Conservation (phyloP, 1,284 basidiomycete species). For the Xanthoconium separans region DNA sequence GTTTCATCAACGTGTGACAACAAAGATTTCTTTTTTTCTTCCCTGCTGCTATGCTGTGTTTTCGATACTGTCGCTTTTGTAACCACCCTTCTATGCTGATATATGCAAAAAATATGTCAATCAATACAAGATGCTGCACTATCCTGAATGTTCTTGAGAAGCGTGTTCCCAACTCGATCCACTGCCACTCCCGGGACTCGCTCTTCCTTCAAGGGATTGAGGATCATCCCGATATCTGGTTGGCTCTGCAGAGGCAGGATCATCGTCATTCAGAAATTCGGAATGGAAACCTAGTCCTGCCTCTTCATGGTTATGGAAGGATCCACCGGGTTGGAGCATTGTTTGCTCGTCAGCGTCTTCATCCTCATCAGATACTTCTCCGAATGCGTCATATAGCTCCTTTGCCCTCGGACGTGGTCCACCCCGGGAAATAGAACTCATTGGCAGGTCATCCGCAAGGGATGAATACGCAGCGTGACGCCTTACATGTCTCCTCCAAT, state of each 20-base stretch:
- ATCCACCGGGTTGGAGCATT: conserved; percentile 39
- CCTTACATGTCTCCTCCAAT: conserved; percentile 64
- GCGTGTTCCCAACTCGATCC: conserved; percentile 77
- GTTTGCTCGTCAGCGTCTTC: conserved; percentile 72
- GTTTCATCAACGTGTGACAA: conserved; percentile 42
- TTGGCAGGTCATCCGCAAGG: conserved; percentile 73
- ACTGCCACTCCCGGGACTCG: conserved; percentile 44
- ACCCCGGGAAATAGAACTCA: conserved; percentile 56
- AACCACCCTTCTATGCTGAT: conserved; percentile 2
- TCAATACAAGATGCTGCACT: conserved; percentile 17
- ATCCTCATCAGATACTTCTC: conserved; percentile 77
- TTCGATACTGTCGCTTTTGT: conserved; percentile 5
- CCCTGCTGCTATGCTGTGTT: conserved; percentile 1
- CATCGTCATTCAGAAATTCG: conserved; percentile 67
- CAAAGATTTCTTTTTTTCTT: not conserved
- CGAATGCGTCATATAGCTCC: conserved; percentile 92
- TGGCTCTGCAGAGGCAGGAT: conserved; percentile 41
- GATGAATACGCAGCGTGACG: conserved; percentile 63
- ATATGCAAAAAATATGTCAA: conserved; percentile 20
- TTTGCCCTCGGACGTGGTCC: conserved; percentile 54
- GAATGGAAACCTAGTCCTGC: conserved; percentile 52
- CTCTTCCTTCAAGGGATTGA: conserved; percentile 31
- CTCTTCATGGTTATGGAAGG: conserved; percentile 21
- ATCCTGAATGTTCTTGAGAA: conserved; percentile 36
- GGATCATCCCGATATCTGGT: conserved; percentile 62